phyloP scores from a whole-genome alignment of 495 filamentous ascomycete genomes.

The Neurospora sublineolata region DNA sequence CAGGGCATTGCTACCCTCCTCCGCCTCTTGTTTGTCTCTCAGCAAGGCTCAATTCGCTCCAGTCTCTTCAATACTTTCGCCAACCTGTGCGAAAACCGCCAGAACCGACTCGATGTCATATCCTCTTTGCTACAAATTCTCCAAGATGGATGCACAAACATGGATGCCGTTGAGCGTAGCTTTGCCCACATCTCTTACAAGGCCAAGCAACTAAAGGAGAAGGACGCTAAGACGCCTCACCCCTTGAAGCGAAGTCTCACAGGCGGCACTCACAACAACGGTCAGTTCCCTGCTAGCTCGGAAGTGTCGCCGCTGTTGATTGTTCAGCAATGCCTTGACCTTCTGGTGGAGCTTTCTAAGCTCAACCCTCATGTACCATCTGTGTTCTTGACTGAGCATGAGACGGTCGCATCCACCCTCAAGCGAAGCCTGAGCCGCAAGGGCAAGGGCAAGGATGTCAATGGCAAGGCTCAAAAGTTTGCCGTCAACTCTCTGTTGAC shows the following conservation, averaged over 20 bases:
- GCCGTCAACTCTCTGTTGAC: constrained; percentile 82
- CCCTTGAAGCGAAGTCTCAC: constrained; percentile 58
- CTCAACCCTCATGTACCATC: constrained; percentile 73
- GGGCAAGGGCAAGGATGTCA: constrained; percentile 69
- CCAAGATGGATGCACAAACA: constrained; percentile 91
- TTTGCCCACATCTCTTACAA: constrained; percentile 85
- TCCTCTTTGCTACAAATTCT: constrained; percentile 84
- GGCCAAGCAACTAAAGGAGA: constrained; percentile 64
- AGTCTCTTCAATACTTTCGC: constrained; percentile 76
- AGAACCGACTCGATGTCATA: constrained; percentile 90
- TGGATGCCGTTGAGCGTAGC: constrained; percentile 86
- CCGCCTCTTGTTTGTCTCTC: constrained; percentile 91
- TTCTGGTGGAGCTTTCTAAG: constrained; percentile 66
- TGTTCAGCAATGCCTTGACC: constrained; percentile 83
- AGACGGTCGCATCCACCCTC: constrained; percentile 53
- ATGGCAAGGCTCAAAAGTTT: constrained; percentile 69
- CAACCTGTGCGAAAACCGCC: constrained; percentile 84
- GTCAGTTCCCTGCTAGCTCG: constrained; percentile 42
- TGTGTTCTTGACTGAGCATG: constrained; percentile 94
- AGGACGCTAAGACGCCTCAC: constrained; percentile 66
- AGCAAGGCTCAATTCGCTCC: constrained; percentile 64
- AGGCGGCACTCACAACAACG: constrained; percentile 17
- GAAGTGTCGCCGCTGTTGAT: constrained; percentile 91
- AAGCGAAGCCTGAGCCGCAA: constrained; percentile 71
- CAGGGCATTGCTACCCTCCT: constrained; percentile 86